Evolutionary conservation across 1,284 basidiomycete genomes (phyloP).

Genomic region (Trichosporon coremiiforme): DNA sequence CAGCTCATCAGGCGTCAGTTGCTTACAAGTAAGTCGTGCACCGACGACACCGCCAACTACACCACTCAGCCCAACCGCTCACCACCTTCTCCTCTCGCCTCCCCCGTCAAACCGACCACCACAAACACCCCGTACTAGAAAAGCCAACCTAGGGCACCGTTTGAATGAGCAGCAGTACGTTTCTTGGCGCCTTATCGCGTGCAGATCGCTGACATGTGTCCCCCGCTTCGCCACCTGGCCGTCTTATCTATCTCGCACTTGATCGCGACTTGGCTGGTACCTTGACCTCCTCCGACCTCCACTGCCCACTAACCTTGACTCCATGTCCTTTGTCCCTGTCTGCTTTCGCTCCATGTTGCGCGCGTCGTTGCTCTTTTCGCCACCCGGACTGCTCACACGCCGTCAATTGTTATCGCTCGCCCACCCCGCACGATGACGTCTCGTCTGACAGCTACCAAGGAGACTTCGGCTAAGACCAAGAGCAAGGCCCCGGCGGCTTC

Average conservation of each 20-base stretch:
- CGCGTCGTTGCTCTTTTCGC: background rate
- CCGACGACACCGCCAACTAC: constrained; percentile 7
- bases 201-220: constrained; percentile 10
- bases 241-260: constrained; percentile 8
- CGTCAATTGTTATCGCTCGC: constrained; percentile 21
- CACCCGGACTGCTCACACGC: constrained; percentile 2
- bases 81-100: background rate
- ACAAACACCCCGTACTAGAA: constrained; percentile 4
- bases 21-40: background rate
- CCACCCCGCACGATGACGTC: constrained; percentile 20
- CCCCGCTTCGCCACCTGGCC: constrained; percentile 1
- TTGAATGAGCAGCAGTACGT: constrained; percentile 29
- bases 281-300: background rate
- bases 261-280: constrained; percentile 2
- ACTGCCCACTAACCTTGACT: background rate
- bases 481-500: constrained; percentile 40
- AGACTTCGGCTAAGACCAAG: constrained; percentile 56
- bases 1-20: constrained; percentile 4
- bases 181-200: background rate
- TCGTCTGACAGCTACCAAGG: constrained; percentile 45
- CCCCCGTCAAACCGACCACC: constrained; percentile 5
- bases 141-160: constrained; percentile 20
- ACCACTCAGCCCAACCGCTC: constrained; percentile 9
- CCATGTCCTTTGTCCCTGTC: background rate
- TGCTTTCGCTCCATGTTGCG: background rate